Evolutionary conservation across 805 yeast species (phyloP).

Genomic region (Saturnispora saitoi): DNA sequence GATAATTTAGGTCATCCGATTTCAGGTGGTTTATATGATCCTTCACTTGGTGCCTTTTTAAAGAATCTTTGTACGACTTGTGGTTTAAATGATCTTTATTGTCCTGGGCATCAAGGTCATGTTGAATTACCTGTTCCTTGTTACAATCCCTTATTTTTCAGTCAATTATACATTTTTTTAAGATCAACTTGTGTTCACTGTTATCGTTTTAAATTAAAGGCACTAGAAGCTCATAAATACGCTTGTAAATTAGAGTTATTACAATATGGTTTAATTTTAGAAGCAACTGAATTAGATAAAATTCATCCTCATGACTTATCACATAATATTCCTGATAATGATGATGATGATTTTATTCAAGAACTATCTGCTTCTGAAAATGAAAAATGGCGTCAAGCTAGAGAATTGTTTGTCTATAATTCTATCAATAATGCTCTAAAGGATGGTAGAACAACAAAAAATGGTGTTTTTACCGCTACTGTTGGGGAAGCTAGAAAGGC

Average conservation of each 20-base stretch:
- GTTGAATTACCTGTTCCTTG: slow-evolving; percentile 94
- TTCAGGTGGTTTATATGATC: slow-evolving; percentile 86
- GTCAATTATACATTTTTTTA: slow-evolving; percentile 77
- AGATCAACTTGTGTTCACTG: slow-evolving; percentile 86
- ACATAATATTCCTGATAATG: slow-evolving; percentile 41
- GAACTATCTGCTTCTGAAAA: slow-evolving; percentile 15
- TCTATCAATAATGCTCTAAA: slow-evolving; percentile 65
- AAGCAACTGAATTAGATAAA: slow-evolving; percentile 64
- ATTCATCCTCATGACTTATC: slow-evolving; percentile 33
- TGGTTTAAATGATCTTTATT: slow-evolving; percentile 86
- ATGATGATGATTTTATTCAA: slow-evolving; percentile 24
- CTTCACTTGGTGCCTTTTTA: slow-evolving; percentile 90
- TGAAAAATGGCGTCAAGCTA: slow-evolving; percentile 33
- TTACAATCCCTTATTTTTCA: slow-evolving; percentile 90
- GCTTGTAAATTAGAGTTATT: slow-evolving; percentile 72
- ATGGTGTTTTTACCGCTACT: slow-evolving; percentile 74
- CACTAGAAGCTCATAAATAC: slow-evolving; percentile 63
- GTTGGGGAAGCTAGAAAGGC: slow-evolving; percentile 81
- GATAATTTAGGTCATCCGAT: slow-evolving; percentile 96
- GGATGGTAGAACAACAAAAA: slow-evolving; percentile 60
- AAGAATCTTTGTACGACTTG: slow-evolving; percentile 89
- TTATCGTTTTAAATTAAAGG: slow-evolving; percentile 68
- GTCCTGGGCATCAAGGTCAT: slow-evolving; percentile 99
- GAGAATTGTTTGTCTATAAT: slow-evolving; percentile 64
- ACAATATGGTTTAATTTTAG: slow-evolving; percentile 83